Conservation (phyloP, 495 filamentous ascomycete genomes). For the Penicillium egyptiacum region DNA sequence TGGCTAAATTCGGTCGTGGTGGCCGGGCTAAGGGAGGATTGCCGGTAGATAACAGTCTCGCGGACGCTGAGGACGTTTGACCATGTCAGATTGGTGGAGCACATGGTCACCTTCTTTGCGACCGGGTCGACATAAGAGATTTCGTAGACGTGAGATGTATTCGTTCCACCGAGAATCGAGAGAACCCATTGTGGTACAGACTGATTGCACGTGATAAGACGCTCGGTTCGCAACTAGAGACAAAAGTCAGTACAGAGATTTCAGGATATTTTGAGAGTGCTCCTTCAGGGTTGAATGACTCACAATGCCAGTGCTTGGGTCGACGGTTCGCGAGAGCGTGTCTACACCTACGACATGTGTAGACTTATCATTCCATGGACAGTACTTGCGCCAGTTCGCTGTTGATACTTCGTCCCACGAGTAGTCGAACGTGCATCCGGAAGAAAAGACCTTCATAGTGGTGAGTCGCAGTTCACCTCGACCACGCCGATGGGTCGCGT, state of each 20-base stretch:
- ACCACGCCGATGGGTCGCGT: not conserved
- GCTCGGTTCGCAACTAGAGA: slow-evolving; percentile 83
- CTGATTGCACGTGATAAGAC: slow-evolving; percentile 93
- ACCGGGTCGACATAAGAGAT: slow-evolving; percentile 87
- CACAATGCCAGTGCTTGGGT: slow-evolving; percentile 79
- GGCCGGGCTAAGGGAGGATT: slow-evolving; percentile 48
- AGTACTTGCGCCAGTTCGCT: slow-evolving; percentile 99
- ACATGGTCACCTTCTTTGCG: slow-evolving; percentile 86
- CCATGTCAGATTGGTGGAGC: slow-evolving; percentile 86
- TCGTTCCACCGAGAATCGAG: slow-evolving; percentile 68
- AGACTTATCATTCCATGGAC: slow-evolving; percentile 94
- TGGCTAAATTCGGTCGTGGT: slow-evolving; percentile 79
- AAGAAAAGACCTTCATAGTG: slow-evolving; percentile 92
- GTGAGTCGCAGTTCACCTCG: slow-evolving; percentile 7
- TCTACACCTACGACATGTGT: slow-evolving; percentile 94
- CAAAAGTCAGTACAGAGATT: slow-evolving; percentile 14
- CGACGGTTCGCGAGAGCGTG: slow-evolving; percentile 79
- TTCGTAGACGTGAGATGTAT: slow-evolving; percentile 85
- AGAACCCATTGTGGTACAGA: slow-evolving; percentile 83
- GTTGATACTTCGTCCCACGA: slow-evolving; percentile 98
- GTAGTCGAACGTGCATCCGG: slow-evolving; percentile 86
- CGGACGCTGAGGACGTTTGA: slow-evolving; percentile 82
- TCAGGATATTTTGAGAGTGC: not conserved
- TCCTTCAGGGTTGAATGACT: slow-evolving; percentile 32
- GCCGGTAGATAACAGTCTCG: slow-evolving; percentile 85